A percentile compares a stretch with the other conserved stretches of the same genome.
These are phyloP conservation scores for Prunus armeniaca DNA, from an alignment of 306 rosid species.

Conservation along the genomic window DNA sequence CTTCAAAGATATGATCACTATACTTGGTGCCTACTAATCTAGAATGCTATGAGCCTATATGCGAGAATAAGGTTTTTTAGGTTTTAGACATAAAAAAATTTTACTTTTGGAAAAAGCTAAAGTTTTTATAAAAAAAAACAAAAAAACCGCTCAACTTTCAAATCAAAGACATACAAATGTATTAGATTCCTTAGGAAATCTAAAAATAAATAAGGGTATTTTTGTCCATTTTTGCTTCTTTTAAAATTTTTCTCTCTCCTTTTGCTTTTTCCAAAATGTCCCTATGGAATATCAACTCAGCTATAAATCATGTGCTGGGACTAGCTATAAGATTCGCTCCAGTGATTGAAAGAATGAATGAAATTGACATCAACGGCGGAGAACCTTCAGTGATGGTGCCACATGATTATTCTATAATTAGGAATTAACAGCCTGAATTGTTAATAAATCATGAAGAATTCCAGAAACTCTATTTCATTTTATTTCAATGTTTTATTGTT, in stretches of 20 bases:
- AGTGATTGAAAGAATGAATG: constrained; percentile 13
- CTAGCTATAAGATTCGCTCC: not conserved
- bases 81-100: no score
- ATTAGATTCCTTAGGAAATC: no score
- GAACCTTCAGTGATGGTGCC: not conserved
- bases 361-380: constrained; percentile 30
- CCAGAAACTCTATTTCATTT: not conserved
- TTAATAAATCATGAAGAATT: not conserved
- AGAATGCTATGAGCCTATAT: not conserved
- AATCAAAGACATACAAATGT: no score
- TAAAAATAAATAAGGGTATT: no score
- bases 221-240: no score
- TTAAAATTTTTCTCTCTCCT: no score
- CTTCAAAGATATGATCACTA: constrained; percentile 41
- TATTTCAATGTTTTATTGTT: not conserved
- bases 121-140: no score
- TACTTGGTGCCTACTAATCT: constrained; percentile 10
- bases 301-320: constrained; percentile 10
- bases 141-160: no score
- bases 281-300: constrained; percentile 26
- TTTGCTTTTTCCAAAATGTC: no score
- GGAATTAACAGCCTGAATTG: not conserved
- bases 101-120: no score
- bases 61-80: no score
- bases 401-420: not conserved